Percentiles rank a stretch among this genome's conserved stretches.
Evolutionary conservation across 2,329 filamentous ascomycete genomes (phyloP).

Genomic region (Aspergillus sergii): DNA sequence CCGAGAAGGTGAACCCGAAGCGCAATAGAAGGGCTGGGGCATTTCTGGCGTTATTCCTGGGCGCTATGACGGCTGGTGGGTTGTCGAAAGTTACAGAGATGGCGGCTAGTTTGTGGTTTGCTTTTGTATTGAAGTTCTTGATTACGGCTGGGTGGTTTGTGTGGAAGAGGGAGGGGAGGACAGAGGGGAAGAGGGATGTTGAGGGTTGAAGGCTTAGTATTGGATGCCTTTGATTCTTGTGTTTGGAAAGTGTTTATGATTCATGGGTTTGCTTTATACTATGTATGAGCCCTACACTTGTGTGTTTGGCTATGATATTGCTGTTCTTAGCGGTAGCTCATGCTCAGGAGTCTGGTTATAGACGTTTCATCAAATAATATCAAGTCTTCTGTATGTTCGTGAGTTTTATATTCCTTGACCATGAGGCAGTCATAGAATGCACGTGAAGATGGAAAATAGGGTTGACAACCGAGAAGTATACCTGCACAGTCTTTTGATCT

Average conservation of each 20-base stretch:
- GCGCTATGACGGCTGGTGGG: slow-evolving; percentile 45
- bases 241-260: neutral
- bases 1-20: slow-evolving; percentile 30
- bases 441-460: neutral
- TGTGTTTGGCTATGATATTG: neutral
- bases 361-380: neutral
- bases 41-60: slow-evolving; percentile 42
- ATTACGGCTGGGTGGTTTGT: slow-evolving; percentile 40
- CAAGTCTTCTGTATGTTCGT: neutral
- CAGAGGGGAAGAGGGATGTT: slow-evolving; percentile 8
- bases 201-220: slow-evolving; percentile 11
- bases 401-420: neutral
- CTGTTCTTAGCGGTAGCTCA: neutral
- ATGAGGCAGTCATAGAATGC: neutral
- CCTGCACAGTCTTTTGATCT: neutral
- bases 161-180: slow-evolving; percentile 31
- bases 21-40: slow-evolving; percentile 39
- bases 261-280: neutral
- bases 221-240: neutral
- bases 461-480: neutral
- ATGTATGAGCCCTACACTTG: neutral
- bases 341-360: neutral
- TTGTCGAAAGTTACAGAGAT: slow-evolving; percentile 39
- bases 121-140: slow-evolving; percentile 38
- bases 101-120: slow-evolving; percentile 44